Percentiles rank a stretch among this genome's conserved stretches.
phyloP scores from a whole-genome alignment of 345 rosid genomes.

The Clarkia xantiana region DNA sequence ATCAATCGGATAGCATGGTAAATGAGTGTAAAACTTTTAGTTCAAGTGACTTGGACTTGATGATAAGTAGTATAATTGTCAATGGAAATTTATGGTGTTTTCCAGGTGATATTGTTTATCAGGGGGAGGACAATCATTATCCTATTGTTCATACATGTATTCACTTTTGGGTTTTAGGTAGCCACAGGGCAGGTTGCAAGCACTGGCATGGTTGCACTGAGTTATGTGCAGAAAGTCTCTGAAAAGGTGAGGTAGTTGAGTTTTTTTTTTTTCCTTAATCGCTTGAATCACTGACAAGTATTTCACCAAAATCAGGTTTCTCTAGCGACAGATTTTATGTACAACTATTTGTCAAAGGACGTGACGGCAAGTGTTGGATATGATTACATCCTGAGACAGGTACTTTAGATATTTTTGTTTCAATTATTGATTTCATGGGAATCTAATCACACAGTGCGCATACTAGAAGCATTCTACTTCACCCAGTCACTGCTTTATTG shows the following conservation, averaged over 20 bases:
- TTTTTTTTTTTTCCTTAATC: slow-evolving; percentile 2
- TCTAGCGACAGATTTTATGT: slow-evolving; percentile 77
- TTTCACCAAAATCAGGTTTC: slow-evolving; percentile 48
- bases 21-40: no score
- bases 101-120: no score
- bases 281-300: slow-evolving; percentile 1
- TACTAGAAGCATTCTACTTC: no score
- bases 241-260: slow-evolving; percentile 52
- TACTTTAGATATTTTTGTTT: slow-evolving; percentile 13
- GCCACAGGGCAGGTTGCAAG: slow-evolving; percentile 93
- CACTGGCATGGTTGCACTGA: slow-evolving; percentile 71
- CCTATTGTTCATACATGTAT: not conserved
- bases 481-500: no score
- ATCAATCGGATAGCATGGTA: no score
- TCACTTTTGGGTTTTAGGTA: slow-evolving; percentile 33
- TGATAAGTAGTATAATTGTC: no score
- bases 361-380: slow-evolving; percentile 84
- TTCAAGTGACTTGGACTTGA: no score
- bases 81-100: no score
- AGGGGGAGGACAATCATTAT: not conserved
- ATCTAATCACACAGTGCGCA: no score
- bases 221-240: slow-evolving; percentile 94
- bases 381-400: slow-evolving; percentile 96
- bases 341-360: slow-evolving; percentile 77
- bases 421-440: not conserved